Evolutionary conservation across 1,139 yeast genomes (phyloP), one percentile per base, ranked within the genome.

Genomic region (Pichia sp.): DNA sequence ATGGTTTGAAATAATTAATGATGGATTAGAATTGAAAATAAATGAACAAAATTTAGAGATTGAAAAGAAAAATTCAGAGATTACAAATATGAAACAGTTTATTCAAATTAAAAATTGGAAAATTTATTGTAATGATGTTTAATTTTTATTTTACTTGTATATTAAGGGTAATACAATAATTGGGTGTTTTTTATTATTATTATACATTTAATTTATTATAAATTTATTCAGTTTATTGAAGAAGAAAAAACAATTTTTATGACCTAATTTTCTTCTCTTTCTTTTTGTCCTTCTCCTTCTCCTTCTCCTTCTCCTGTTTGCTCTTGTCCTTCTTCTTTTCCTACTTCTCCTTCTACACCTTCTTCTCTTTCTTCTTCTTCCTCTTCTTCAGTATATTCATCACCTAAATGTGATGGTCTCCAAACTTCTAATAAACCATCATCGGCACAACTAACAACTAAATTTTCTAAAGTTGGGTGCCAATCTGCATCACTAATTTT

Each of bases 1-100:
- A 0, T 86, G 95, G 95, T 71, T 70, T 60, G 66, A 67, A 39
- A 71, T 85, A 43, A 57, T 71, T 16, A 60, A 65, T 26, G 86
- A 80, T 42, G 65, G 63, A 28, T 55, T 65, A 16, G 64, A 62
- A 16, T 43, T 63, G 49, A 71, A 71, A 44, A 55, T 73, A 12
- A 58, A 64, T 22, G 69, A 65, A 34, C 51, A 62, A 29, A 61
- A 64, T 28, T 53, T 55, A 3, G 66, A 69, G 43, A 59, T 68
- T 11, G 58, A 57, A 12, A 47, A 49, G 11, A 55, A 55, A 20
- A 40, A 56, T 9, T 53, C 55, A 4, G 55, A 48, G n/a, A 60
- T 63, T 34, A 64, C 63, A 26, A 57, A 57, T 6, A 48, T 70
- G 3, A 55, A 68, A 33, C 63, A 67, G 29, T 61, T 61, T 31